Percentiles rank a stretch among this genome's conserved stretches.
These are phyloP conservation scores for Trichosphaerium sp. DNA, from an alignment of 78 protist species.

Conservation along the genomic window DNA sequence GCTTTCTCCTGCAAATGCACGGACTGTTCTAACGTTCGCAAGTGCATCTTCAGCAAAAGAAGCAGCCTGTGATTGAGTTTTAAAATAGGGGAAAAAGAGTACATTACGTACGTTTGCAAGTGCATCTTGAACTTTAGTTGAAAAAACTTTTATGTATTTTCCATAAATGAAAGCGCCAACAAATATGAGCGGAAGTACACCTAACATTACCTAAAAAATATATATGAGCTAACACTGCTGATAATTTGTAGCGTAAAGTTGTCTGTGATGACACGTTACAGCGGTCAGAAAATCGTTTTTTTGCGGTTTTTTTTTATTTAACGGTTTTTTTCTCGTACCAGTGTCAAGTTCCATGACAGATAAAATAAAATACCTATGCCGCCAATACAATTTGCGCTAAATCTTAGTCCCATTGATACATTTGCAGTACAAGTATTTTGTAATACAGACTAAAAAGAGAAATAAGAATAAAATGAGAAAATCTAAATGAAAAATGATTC, in stretches of 20 bases:
- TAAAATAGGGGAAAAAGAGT: neutral
- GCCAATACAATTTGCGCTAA: constrained; percentile 28
- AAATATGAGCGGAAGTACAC: constrained; percentile 47
- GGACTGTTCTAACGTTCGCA: constrained; percentile 52
- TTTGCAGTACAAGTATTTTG: constrained; percentile 40
- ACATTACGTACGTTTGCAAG: constrained; percentile 25
- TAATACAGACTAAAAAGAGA: no score
- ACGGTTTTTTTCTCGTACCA: no score
- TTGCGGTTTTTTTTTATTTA: neutral
- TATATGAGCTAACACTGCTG: neutral
- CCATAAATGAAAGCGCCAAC: constrained; percentile 41
- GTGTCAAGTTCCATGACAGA: constrained; percentile 53
- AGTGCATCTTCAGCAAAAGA: constrained; percentile 25
- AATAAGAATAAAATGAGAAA: no score
- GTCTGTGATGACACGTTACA: no score
- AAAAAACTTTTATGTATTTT: constrained; percentile 16
- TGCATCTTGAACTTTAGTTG: constrained; percentile 49
- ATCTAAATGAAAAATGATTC: no score
- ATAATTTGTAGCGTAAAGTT: no score
- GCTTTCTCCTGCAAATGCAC: constrained; percentile 53
- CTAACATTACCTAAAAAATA: no score
- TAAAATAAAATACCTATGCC: constrained; percentile 28
- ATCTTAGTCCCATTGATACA: constrained; percentile 43
- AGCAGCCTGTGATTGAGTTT: neutral
- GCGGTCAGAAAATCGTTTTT: no score